Conservation (phyloP, 352 stramenopile genomes). For the Pythium rishiriense region DNA sequence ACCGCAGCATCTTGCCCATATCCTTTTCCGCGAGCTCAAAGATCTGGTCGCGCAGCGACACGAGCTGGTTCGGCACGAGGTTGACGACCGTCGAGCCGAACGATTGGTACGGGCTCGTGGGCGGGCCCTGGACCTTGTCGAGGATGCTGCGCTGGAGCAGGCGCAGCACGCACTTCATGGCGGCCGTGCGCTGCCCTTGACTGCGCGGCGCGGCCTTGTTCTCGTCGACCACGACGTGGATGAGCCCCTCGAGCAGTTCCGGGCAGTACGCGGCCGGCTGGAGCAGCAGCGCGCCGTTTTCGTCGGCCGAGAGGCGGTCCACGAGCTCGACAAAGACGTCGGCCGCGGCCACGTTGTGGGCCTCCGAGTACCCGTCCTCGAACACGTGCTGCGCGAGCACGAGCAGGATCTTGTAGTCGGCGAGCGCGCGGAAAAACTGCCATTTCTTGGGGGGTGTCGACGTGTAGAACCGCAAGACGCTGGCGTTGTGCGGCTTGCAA, state of each 20-base stretch:
- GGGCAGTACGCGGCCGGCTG: slow-evolving; percentile 83
- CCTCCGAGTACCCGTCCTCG: slow-evolving; percentile 55
- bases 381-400: slow-evolving; percentile 83
- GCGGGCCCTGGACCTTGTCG: slow-evolving; percentile 76
- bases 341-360: slow-evolving; percentile 75
- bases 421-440: slow-evolving; percentile 82
- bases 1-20: slow-evolving; percentile 66
- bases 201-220: slow-evolving; percentile 26
- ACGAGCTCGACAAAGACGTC: slow-evolving; percentile 90
- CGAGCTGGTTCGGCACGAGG: slow-evolving; percentile 80
- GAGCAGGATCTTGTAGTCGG: slow-evolving; percentile 89
- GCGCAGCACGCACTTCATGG: slow-evolving; percentile 82
- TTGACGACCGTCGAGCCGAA: slow-evolving; percentile 87
- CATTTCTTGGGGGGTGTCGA: slow-evolving; percentile 81
- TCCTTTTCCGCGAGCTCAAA: slow-evolving; percentile 69
- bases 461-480: slow-evolving; percentile 66
- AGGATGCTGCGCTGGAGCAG: slow-evolving; percentile 73
- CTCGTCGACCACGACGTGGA: slow-evolving; percentile 54
- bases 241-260: slow-evolving; percentile 81
- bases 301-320: slow-evolving; percentile 83
- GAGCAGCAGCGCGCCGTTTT: slow-evolving; percentile 87
- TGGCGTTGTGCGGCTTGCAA: slow-evolving; percentile 80
- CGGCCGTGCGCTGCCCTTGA: slow-evolving; percentile 71
- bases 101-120: slow-evolving; percentile 83
- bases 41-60: slow-evolving; percentile 65